These are phyloP conservation scores for Neofusicoccum sp. DNA, from an alignment of 2,329 filamentous ascomycete species.

Conservation along the genomic window DNA sequence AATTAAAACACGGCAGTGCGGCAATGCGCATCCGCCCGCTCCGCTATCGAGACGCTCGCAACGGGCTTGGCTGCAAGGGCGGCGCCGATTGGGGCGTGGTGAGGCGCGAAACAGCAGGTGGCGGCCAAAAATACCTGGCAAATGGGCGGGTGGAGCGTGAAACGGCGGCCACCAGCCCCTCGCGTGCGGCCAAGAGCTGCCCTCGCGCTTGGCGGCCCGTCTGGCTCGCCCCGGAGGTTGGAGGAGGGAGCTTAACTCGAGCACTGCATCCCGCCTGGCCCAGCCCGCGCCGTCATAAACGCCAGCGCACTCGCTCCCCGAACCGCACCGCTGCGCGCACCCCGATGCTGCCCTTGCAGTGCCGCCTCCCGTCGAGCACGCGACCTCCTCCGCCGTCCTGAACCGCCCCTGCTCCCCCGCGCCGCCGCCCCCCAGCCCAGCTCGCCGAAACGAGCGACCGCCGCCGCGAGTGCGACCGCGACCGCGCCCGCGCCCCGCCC, in stretches of 20 bases:
- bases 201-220: not conserved
- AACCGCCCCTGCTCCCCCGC: not conserved
- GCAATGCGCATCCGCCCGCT: not conserved
- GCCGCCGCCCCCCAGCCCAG: not conserved
- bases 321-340: not conserved
- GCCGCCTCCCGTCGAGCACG: not conserved
- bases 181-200: not conserved
- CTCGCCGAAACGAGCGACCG: constrained; percentile 5
- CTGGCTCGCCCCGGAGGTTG: not conserved
- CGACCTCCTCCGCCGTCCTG: constrained; percentile 13
- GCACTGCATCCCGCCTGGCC: not conserved
- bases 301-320: not conserved
- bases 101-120: not conserved
- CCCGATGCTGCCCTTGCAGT: constrained; percentile 13
- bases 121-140: not conserved
- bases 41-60: not conserved
- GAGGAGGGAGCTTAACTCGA: constrained; percentile 5
- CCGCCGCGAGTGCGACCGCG: constrained; percentile 4
- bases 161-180: not conserved
- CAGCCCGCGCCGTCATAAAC: constrained; percentile 1
- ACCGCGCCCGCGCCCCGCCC: not conserved
- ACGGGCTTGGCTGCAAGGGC: constrained; percentile 9
- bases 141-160: constrained; percentile 1
- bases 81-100: not conserved
- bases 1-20: constrained; percentile 10